Percentiles rank a stretch among this genome's conserved stretches.
Conservation (phyloP, 2,329 filamentous ascomycete species). For the Calonectria naviculata region DNA sequence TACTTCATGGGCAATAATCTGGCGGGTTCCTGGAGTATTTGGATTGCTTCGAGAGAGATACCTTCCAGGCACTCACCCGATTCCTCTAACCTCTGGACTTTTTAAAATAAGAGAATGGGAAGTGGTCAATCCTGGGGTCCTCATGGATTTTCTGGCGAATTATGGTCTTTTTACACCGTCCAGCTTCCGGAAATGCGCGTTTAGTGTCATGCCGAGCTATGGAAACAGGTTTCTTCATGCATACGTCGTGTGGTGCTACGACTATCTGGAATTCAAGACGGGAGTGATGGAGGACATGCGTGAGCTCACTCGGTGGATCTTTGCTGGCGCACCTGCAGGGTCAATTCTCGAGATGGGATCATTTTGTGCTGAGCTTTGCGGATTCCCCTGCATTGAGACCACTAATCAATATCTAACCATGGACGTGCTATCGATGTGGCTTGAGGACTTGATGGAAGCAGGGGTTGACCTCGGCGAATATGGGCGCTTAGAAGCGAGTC, state of each 20-base stretch:
- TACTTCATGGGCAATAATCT: neutral
- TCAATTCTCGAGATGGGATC: neutral
- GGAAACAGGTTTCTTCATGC: neutral
- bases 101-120: neutral
- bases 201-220: neutral
- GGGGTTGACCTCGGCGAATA: conserved; percentile 14
- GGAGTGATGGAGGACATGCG: neutral
- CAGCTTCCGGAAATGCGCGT: neutral
- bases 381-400: neutral
- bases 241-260: neutral
- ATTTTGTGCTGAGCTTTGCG: neutral
- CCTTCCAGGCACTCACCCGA: neutral
- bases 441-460: conserved; percentile 10
- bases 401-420: too few species aligned
- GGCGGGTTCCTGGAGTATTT: neutral
- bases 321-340: neutral
- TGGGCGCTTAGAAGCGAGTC: neutral
- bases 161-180: neutral
- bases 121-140: neutral
- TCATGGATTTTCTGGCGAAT: neutral
- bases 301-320: neutral
- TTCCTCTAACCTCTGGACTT: neutral
- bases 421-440: neutral
- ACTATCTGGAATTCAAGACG: neutral
- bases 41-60: neutral